phyloP scores from a whole-genome alignment of 805 yeast genomes.

The Kregervanrija fluxuum region DNA sequence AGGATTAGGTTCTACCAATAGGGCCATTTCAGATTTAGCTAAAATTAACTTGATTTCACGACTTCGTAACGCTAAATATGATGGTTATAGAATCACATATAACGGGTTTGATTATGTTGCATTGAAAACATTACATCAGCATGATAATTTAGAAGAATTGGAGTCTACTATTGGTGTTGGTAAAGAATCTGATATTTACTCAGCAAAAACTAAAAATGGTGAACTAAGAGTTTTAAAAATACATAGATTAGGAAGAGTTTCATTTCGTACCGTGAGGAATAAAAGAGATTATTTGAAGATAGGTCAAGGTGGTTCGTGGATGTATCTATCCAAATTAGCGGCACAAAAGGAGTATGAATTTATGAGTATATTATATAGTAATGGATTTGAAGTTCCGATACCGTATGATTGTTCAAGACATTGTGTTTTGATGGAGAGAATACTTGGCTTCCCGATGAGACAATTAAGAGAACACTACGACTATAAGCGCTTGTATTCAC shows the following conservation, averaged over 20 bases:
- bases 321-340: constrained; percentile 81
- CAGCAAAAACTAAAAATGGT: constrained; percentile 65
- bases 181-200: constrained; percentile 91
- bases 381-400: constrained; percentile 80
- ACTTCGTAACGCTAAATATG: constrained; percentile 86
- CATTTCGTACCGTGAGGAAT: constrained; percentile 86
- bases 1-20: constrained; percentile 59
- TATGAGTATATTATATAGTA: constrained; percentile 64
- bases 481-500: constrained; percentile 67
- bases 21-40: constrained; percentile 79
- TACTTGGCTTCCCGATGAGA: constrained; percentile 87
- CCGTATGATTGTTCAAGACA: constrained; percentile 91
- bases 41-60: constrained; percentile 72
- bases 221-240: constrained; percentile 70
- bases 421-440: constrained; percentile 85
- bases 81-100: constrained; percentile 85
- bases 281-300: constrained; percentile 85
- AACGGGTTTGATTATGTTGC: constrained; percentile 92
- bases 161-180: constrained; percentile 94
- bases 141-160: constrained; percentile 66
- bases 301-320: constrained; percentile 80
- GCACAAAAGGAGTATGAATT: constrained; percentile 91
- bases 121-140: constrained; percentile 70
- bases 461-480: constrained; percentile 65
- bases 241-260: constrained; percentile 89